Base-by-base conservation (phyloP, 345 rosid species). In the Nasturtium officinale region DNA sequence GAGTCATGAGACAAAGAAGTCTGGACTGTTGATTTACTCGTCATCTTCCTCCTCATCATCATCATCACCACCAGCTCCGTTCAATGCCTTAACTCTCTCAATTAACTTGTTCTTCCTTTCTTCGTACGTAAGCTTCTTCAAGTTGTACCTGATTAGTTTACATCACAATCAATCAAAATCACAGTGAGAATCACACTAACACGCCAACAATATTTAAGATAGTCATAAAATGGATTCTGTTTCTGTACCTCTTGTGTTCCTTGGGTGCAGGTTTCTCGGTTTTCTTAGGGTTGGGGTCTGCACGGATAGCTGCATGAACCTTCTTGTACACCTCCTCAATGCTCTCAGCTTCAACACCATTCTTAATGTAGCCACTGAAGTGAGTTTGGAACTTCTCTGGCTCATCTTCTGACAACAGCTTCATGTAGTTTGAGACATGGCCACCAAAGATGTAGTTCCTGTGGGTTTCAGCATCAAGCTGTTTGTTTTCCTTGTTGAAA, bases 371-470 rank as follows among this genome's bases (percentile, higher is more conserved):
- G 0, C 28, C 67, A 56, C 76, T 62, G 69, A 72, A 72, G 9
- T 61, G 76, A 29, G 46, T 51, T 28, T 72, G 76, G 7, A 51
- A 62, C 28, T 72, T 61, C 61, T 72, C 76, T 42, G 76, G 76
- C 81, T 79, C 79, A 88, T 92, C 69, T 16, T 72, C 76, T 15
- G 29, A 23, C 69, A 72, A 72, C 18, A 53, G 25, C 75, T 73
- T 87, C 95, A 92, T 88, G 85, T 90, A 92, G n/a, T 89, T 70
- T 35, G 87, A 86, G 61, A 92, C 86, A 47, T 92, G 98, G 6
- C 95, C 96, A 45, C 92, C 95, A 37, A 57, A 88, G 38, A 92
- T 81, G 72, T 92, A 90, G 80, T 88, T 92, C 81, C 83, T 82
- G 77, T 92, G 98, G 77, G 84, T 77, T 40, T 90, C 98, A 42